Evolutionary conservation across 1,139 yeast species (phyloP), one percentile per base, ranked within the genome.

Genomic region (Kurtzmaniella natalensis): DNA sequence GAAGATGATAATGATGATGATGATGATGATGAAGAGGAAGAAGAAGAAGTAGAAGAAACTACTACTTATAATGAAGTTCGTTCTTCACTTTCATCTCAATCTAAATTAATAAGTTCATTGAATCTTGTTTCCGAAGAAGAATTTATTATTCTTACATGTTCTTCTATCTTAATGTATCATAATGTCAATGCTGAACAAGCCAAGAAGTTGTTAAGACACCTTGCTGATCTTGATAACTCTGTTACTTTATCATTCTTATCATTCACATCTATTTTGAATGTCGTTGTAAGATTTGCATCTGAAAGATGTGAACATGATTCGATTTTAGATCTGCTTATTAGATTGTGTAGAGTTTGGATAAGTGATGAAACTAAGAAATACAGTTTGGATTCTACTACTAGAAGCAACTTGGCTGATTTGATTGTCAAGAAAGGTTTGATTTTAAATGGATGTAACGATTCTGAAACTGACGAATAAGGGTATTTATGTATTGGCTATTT

Each of bases 101-200:
- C 45, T 35, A 41, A 57, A 8, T 47, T 65, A 27, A 53, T 64
- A 7, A 37, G 51, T 7, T 53, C 69, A 1, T 53, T 67, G 34
- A 61, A 59, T 41, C 48, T 67, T 31, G 49, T 67, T 9, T 46
- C 49, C 11, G 61, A 61, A 32, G 71, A 66, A 34, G 62, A 64
- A 37, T 59, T 56, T 35, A 51, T 64, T 6, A 53, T 64, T 1
- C 48, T 66, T 28, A 46, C 57, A 1, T 43, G 59, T 18, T 48
- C 64, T 3, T 46, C 62, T 30, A 50, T 61, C 1, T 37, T 51
- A 4, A 51, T 50, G 37, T 63, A 57, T 36, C 48, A 47, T 36
- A 41, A 46, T 22, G 43, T 46, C 11, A 43, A 50, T 6, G 13
- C 14, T 16, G 48, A 53, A 32, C 35, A 39, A 9, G 36, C 41